Evolutionary conservation across 176 grass and related monocot species (phyloP).

Genomic region (Tuctoria greenei): DNA sequence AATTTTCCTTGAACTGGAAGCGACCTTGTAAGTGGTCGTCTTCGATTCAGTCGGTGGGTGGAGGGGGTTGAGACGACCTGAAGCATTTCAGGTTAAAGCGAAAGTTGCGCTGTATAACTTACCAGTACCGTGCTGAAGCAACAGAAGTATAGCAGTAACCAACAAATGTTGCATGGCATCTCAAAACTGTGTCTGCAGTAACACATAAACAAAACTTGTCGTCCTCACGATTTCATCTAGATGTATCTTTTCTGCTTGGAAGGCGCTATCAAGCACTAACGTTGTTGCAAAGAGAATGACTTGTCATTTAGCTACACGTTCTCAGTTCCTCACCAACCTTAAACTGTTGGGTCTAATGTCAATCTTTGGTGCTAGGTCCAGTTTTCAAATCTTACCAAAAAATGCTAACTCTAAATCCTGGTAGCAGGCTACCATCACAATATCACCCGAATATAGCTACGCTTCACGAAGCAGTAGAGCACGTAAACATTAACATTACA

Average conservation of each 20-base stretch:
- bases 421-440: background rate
- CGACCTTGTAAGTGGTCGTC: background rate
- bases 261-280: slow-evolving; percentile 28
- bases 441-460: background rate
- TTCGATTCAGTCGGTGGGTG: slow-evolving; percentile 1
- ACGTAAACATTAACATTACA: no score
- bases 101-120: background rate
- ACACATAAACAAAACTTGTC: no score
- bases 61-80: background rate
- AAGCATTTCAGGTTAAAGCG: slow-evolving; percentile 24
- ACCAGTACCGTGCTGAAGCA: background rate
- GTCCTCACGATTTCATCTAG: no score
- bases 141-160: background rate
- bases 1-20: slow-evolving; percentile 28
- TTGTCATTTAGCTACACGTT: slow-evolving; percentile 11
- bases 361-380: background rate
- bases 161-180: slow-evolving; percentile 2
- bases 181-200: slow-evolving; percentile 9
- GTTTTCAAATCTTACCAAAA: background rate
- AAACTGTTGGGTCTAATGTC: background rate
- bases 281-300: background rate
- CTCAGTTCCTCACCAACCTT: slow-evolving; percentile 28
- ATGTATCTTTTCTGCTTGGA: no score
- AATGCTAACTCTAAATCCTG: background rate
- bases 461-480: no score